Evolutionary conservation across 768 basidiomycete species (phyloP), one percentile per base, ranked within the genome.

Genomic region (Pisolithus marmoratus): DNA sequence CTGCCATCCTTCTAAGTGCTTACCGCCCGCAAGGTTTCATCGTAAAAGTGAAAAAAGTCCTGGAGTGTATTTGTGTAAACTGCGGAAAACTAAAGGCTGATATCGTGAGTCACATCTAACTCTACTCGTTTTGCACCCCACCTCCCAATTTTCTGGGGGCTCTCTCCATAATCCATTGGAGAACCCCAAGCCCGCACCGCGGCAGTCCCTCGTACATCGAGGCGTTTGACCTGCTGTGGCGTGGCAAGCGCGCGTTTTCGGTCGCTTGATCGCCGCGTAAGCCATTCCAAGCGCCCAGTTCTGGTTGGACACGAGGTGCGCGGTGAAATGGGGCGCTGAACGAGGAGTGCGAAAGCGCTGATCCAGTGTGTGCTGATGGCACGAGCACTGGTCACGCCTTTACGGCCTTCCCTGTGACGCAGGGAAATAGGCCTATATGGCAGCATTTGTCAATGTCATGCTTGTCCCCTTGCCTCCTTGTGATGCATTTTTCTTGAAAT

Each of bases 281-380:
- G 72, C 72, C 76, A 74, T 79, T 78, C 71, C 76, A 81, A 74
- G 74, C 79, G 79, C 77, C 73, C 82, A 79, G 81, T 72, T 74
- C 71, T 77, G 83, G 88, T 83, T 86, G 87, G 87, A 82, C 85
- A 83, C 85, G 84, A 76, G 81, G 85, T 78, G 83, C 77, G 87
- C 73, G 90, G 90, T 92, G 90, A 92, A 92, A 92, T 85, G 90
- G 90, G 87, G 89, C 87, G 88, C 88, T 83, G 90, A 91, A 88
- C 88, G 90, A 90, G 87, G 82, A 89, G 87, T 86, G 88, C 82
- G 82, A 82, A 31, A 41, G 72, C 66, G 61, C 47, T n/a, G 52
- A 54, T 46, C 49, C 57, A 51, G 19, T 24, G 9, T 44, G 38
- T 61, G 66, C 67, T 63, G 17, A 58, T 56, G 66, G 66, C 68